Evolutionary conservation across 2,329 filamentous ascomycete species (phyloP), one percentile per base, ranked within the genome.

Genomic region (Aspergillus versicolor): DNA sequence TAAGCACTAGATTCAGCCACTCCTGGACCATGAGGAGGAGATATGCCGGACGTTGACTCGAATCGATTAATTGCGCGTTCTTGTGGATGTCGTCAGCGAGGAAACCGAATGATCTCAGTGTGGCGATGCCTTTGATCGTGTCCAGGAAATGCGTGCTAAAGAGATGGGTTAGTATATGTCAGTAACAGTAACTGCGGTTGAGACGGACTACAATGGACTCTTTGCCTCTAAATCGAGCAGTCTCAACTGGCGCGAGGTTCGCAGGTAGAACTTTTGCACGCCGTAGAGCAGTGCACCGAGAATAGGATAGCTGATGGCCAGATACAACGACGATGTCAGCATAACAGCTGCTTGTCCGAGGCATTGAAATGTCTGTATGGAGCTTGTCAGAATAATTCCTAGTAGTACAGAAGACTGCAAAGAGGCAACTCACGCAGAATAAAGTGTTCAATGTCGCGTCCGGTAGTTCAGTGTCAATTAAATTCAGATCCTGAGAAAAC

Each of bases 401-500:
- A 7, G 19, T 19, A 27, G 24, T 27, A 27, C 8, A 27, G 24
- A 27, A 27, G 2, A 27, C 2, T 9, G 24, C 24, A 6, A 27
- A 27, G 6, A 27, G 24, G 24, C 7, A 27, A 9, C 24, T 8
- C 8, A 27, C 24, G 24, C 24, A 27, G n/a, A 30, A 21, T 8
- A 30, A 4, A 2, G 32, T 37, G n/a, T 61, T 55, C 19, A 58
- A 37, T 2, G 41, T 32, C 8, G 52, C 43, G 17, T 52, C 51
- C 1, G 61, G 58, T 11, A 81, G 64, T 45, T 77, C 72, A 57
- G 69, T 74, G 49, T 81, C 79, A 13, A 80, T 76, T n/a, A 81
- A 65, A 52, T 73, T 67, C 4, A 81, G 67, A 65, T 81, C 79
- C 58, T 80, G 78, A 5, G 30, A n/a, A 63, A 81, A 81, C 21